Conservation (phyloP, 2,329 filamentous ascomycete genomes). For the Tolypocladium sp. region DNA sequence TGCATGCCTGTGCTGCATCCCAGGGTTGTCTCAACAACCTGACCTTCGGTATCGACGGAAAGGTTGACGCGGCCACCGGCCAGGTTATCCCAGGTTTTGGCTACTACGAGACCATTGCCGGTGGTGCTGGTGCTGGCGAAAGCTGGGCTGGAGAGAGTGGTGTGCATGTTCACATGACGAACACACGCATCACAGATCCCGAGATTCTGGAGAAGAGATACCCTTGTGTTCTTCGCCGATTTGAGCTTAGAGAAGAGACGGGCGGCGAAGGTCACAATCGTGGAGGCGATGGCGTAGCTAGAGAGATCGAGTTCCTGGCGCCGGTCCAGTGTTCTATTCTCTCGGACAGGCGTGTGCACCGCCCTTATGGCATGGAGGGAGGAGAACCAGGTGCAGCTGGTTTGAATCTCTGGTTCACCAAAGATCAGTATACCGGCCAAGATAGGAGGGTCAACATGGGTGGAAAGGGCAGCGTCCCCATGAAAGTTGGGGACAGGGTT, state of each 20-base stretch:
- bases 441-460: no score
- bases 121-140: slow-evolving; percentile 64
- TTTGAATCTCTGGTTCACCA: no score
- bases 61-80: slow-evolving; percentile 43
- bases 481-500: no score
- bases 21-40: slow-evolving; percentile 82
- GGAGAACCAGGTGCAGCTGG: no score
- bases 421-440: no score
- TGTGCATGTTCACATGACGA: slow-evolving; percentile 82
- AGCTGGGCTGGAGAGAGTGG: slow-evolving; percentile 65
- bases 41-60: slow-evolving; percentile 73
- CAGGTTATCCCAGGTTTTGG: slow-evolving; percentile 54
- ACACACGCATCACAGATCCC: slow-evolving; percentile 75
- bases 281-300: slow-evolving; percentile 66
- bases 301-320: slow-evolving; percentile 74
- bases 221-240: slow-evolving; percentile 57
- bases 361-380: slow-evolving; percentile 64
- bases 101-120: slow-evolving; percentile 80
- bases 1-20: slow-evolving; percentile 66
- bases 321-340: slow-evolving; percentile 72
- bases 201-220: slow-evolving; percentile 73
- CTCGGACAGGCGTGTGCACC: slow-evolving; percentile 63
- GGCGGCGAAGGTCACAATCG: slow-evolving; percentile 48
- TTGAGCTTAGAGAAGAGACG: slow-evolving; percentile 52
- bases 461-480: no score